phyloP scores from a whole-genome alignment of 2,329 filamentous ascomycete genomes.

The Diplocarpon mali region DNA sequence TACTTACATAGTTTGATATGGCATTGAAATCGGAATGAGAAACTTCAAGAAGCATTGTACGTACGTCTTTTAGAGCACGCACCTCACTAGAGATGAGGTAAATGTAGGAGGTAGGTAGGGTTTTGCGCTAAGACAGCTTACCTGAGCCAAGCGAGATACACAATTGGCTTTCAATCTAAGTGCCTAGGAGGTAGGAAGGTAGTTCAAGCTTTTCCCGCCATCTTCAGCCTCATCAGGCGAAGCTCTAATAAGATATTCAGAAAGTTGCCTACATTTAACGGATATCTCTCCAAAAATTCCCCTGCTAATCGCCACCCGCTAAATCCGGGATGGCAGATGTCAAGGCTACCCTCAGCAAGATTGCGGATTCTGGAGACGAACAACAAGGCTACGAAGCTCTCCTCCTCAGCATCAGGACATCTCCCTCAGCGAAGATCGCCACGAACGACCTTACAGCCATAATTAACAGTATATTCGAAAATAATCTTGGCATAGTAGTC shows the following conservation, averaged over 20 bases:
- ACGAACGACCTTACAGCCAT: slow-evolving; percentile 23
- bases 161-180: too few species aligned
- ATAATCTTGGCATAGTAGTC: slow-evolving; percentile 25
- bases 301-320: not conserved
- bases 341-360: slow-evolving; percentile 33
- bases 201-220: not conserved
- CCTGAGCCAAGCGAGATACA: too few species aligned
- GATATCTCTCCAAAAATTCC: not conserved
- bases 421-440: slow-evolving; percentile 14
- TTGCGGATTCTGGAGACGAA: slow-evolving; percentile 32
- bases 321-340: slow-evolving; percentile 29
- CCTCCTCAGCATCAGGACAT: slow-evolving; percentile 31
- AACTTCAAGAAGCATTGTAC: too few species aligned
- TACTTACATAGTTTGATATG: too few species aligned
- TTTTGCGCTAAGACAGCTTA: too few species aligned
- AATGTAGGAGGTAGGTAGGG: too few species aligned
- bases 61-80: too few species aligned
- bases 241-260: not conserved
- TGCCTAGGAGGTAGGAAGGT: too few species aligned
- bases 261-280: not conserved
- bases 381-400: slow-evolving; percentile 36
- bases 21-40: too few species aligned
- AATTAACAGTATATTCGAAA: slow-evolving; percentile 26
- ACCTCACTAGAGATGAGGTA: too few species aligned
- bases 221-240: not conserved